Percentiles rank a stretch among this genome's conserved stretches.
Evolutionary conservation across 805 yeast genomes (phyloP).

Genomic region (Komagataella mondaviorum): DNA sequence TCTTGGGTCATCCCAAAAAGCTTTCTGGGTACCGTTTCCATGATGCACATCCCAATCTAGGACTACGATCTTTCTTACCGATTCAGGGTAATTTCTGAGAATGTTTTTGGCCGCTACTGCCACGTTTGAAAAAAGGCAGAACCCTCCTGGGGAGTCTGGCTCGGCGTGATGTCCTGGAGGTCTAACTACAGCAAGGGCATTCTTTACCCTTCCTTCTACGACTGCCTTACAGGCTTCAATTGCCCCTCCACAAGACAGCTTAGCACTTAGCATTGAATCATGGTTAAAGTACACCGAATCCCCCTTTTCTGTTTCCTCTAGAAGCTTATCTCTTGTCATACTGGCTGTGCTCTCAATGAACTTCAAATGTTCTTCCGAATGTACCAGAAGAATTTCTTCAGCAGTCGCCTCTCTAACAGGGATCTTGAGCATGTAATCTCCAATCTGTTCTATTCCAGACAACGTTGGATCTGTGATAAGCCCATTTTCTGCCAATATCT

Average conservation of each 20-base stretch:
- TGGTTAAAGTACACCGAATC: conserved; percentile 93
- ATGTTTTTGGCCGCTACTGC: conserved; percentile 92
- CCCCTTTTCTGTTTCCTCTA: conserved; percentile 78
- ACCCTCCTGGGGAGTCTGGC: conserved; percentile 94
- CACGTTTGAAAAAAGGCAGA: conserved; percentile 89
- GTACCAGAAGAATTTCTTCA: conserved; percentile 81
- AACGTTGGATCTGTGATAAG: conserved; percentile 68
- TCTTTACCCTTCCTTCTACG: conserved; percentile 82
- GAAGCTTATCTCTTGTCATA: conserved; percentile 64
- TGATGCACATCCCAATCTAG: conserved; percentile 99
- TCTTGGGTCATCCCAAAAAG: conserved; percentile 78
- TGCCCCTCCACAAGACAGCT: conserved; percentile 90
- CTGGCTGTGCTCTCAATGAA: conserved; percentile 62
- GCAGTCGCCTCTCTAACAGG: conserved; percentile 83
- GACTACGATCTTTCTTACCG: conserved; percentile 70
- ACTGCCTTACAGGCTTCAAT: conserved; percentile 95
- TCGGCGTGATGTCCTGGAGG: conserved; percentile 99
- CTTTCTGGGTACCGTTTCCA: conserved; percentile 96
- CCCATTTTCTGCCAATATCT: conserved; percentile 89
- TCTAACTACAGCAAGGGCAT: conserved; percentile 86
- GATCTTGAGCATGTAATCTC: conserved; percentile 76
- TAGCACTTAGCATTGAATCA: conserved; percentile 79
- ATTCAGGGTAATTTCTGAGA: conserved; percentile 72
- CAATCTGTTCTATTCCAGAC: conserved; percentile 61
- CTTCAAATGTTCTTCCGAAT: conserved; percentile 65